Percentiles rank a stretch among this genome's conserved stretches.
These are phyloP conservation scores for Trichophyton mentagrophytes DNA, from an alignment of 2,329 filamentous ascomycete genomes.

Conservation along the genomic window DNA sequence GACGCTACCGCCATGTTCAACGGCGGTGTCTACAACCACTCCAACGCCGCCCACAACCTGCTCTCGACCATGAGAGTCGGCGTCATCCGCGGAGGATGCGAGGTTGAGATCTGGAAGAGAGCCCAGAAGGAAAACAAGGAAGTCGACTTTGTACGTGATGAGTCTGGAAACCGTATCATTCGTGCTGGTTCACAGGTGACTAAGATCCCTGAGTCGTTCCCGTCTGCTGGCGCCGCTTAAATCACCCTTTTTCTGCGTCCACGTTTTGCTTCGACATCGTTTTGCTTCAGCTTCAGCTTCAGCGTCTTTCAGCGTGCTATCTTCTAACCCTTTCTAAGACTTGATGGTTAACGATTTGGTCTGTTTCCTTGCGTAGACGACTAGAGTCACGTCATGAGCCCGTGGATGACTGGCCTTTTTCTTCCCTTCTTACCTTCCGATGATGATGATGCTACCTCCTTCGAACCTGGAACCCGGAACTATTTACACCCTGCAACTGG, in stretches of 20 bases:
- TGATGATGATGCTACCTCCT: neutral
- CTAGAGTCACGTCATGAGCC: neutral
- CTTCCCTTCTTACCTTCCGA: neutral
- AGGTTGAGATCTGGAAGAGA: conserved; percentile 27
- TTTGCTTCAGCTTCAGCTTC: neutral
- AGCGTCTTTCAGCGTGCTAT: neutral
- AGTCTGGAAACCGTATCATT: conserved; percentile 66
- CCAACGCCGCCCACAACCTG: conserved; percentile 79
- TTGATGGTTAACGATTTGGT: conserved; percentile 3
- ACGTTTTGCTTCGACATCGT: neutral
- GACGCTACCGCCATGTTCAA: conserved; percentile 87
- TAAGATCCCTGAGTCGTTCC: conserved; percentile 64
- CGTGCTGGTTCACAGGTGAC: conserved; percentile 78
- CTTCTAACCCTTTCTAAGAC: neutral
- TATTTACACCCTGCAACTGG: too few species aligned
- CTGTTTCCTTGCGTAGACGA: neutral
- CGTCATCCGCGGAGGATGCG: too few species aligned
- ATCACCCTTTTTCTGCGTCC: neutral
- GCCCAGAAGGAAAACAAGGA: conserved; percentile 70
- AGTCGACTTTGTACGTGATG: conserved; percentile 66
- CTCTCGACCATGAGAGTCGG: conserved; percentile 75
- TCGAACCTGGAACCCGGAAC: neutral
- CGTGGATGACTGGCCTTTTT: neutral
- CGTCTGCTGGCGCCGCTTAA: conserved; percentile 71
- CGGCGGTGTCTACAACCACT: conserved; percentile 79